Conservation (phyloP, 2,329 filamentous ascomycete species). For the Xylariomycetidae sp. region DNA sequence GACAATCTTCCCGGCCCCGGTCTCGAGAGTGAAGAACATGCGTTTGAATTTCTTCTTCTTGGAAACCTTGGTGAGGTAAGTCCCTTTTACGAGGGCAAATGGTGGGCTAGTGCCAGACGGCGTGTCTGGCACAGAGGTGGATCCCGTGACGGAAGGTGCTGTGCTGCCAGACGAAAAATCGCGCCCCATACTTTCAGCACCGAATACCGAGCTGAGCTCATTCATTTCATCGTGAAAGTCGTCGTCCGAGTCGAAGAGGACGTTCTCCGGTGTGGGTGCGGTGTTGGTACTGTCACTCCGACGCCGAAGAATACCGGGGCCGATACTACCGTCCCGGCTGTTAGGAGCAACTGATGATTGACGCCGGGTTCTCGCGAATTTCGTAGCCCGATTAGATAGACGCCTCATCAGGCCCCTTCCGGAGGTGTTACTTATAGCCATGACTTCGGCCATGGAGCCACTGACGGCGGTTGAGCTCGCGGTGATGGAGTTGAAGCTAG, state of each 20-base stretch:
- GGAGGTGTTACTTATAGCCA: constrained; percentile 18
- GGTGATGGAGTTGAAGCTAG: constrained; percentile 57
- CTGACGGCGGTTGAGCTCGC: constrained; percentile 49
- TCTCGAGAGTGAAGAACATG: constrained; percentile 67
- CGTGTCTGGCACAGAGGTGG: constrained; percentile 30
- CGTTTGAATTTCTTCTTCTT: constrained; percentile 71
- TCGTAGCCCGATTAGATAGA: constrained; percentile 74
- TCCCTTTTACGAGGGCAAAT: constrained; percentile 70
- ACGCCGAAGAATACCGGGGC: constrained; percentile 79
- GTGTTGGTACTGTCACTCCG: constrained; percentile 86
- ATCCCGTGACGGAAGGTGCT: constrained; percentile 39
- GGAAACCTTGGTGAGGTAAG: constrained; percentile 73
- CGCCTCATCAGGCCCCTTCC: constrained; percentile 65
- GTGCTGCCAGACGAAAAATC: constrained; percentile 45
- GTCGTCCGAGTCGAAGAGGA: constrained; percentile 50
- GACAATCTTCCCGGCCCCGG: constrained; percentile 76
- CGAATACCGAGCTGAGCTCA: constrained; percentile 36
- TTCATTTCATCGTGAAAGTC: constrained; percentile 48
- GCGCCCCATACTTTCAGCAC: constrained; percentile 36
- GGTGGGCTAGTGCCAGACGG: constrained; percentile 69
- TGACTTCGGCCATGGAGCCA: constrained; percentile 47
- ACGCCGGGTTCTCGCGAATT: constrained; percentile 61
- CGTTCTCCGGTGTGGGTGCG: constrained; percentile 43
- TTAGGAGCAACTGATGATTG: constrained; percentile 71
- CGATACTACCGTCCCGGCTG: constrained; percentile 80